Evolutionary conservation across 345 rosid species (phyloP), one percentile per base, ranked within the genome.

Genomic region (Cardiospermum halicacabum): DNA sequence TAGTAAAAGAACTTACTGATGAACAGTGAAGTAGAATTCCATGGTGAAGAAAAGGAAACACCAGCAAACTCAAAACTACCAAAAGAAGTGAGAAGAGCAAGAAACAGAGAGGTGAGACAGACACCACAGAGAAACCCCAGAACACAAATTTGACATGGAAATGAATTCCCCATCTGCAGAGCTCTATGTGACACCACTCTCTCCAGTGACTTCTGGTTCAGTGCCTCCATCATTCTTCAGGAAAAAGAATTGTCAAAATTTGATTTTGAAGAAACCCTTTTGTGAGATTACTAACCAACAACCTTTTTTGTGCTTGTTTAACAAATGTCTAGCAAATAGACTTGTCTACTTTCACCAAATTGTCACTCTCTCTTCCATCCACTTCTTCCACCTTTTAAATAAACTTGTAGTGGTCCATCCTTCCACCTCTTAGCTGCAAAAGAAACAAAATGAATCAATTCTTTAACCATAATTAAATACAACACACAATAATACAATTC

Each of bases 81-180:
- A 63, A 88, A 70, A 7, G 96, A 86, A 75, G 98, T 82, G 25
- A 90, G 81, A 77, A 84, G 83, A 79, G 97, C 92, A 56, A 94
- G 72, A 69, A 94, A 87, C 64, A 94, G 69, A 54, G 96, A 82
- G 59, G 97, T 81, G 64, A 94, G 82, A 57, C 99, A 94, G 37
- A 91, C 77, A 48, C 99, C 99, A 72, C 86, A 81, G 8, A 94
- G 89, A 63, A 89, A 81, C 57, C 97, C 97, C 79, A 89, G 76
- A 37, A 91, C 95, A 70, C 97, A 91, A 31, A 94, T 80, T 74
- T 91, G 99, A 64, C 97, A 94, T 36, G 92, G 77, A 80, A 91
- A 89, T 66, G 99, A 94, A 70, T 69, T 84, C 0, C 97, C 89
- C 81, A 89, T 84, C 68, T 87, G 91, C 70, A 89, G 47, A 60